Evolutionary conservation across 306 rosid species (phyloP).

Genomic region (Ziziphus jujuba): DNA sequence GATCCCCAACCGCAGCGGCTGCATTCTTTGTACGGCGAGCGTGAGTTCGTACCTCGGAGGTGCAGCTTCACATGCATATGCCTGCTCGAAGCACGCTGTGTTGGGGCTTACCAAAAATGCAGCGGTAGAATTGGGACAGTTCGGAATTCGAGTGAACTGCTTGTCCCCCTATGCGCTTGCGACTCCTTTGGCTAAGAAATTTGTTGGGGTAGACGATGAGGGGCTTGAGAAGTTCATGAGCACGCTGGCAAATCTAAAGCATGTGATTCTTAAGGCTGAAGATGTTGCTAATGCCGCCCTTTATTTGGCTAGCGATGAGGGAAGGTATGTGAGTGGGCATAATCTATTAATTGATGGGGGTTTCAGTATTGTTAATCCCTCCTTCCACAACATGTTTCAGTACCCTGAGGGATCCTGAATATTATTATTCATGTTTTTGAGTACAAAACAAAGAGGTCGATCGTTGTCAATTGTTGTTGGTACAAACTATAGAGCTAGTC

Average conservation of each 20-base stretch:
- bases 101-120: conserved; percentile 69
- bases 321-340: conserved; percentile 76
- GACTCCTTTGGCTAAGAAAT: conserved; percentile 53
- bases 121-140: conserved; percentile 73
- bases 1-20: conserved; percentile 49
- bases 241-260: conserved; percentile 54
- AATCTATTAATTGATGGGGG: conserved; percentile 78
- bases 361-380: conserved; percentile 58
- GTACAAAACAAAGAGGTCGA: too few species aligned
- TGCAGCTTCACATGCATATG: conserved; percentile 65
- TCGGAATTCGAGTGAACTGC: conserved; percentile 79
- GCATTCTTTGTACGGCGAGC: conserved; percentile 65
- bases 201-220: conserved; percentile 41
- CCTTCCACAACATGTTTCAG: conserved; percentile 42
- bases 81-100: conserved; percentile 71
- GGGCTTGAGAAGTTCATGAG: conserved; percentile 44
- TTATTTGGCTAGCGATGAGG: conserved; percentile 72
- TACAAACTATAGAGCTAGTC: too few species aligned
- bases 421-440: too few species aligned
- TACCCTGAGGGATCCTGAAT: conserved; percentile 38
- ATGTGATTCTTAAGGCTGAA: conserved; percentile 53
- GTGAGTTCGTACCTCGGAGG: conserved; percentile 61
- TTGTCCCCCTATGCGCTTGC: conserved; percentile 67
- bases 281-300: conserved; percentile 85
- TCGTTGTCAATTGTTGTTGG: too few species aligned